Evolutionary conservation across 176 grass and related monocot genomes (phyloP).

Genomic region (Zoysia japonica): DNA sequence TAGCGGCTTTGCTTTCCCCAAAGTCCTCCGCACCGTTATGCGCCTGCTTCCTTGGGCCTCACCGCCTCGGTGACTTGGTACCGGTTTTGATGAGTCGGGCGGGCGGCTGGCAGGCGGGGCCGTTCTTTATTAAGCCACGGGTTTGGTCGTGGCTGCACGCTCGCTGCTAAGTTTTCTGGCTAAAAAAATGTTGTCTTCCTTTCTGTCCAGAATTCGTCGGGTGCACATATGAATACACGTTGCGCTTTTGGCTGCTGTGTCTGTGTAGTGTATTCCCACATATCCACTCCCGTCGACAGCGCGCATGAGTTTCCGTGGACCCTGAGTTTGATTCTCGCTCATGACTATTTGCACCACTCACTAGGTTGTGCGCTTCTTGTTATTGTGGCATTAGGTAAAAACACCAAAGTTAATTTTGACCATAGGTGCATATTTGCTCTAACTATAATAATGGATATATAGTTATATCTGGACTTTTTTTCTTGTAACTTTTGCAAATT

Average conservation of each 20-base stretch:
- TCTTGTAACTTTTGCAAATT: not conserved
- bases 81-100: conserved; percentile 42
- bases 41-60: not conserved
- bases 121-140: conserved; percentile 15
- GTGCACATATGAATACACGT: conserved; percentile 34
- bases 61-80: conserved; percentile 28
- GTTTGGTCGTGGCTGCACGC: conserved; percentile 73
- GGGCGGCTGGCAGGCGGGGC: conserved; percentile 60
- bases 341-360: not conserved
- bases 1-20: not conserved
- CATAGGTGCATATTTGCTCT: not conserved
- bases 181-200: not conserved
- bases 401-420: not conserved
- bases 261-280: conserved; percentile 32
- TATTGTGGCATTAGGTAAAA: conserved; percentile 5
- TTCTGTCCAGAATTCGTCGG: not conserved
- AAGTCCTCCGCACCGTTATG: conserved; percentile 26
- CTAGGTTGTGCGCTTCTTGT: not conserved
- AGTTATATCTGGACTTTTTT: too few relatives aligned
- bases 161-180: conserved; percentile 2
- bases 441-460: not conserved
- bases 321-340: not conserved
- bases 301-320: conserved; percentile 24
- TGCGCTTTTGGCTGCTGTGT: conserved; percentile 12
- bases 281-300: not conserved